A percentile compares a stretch with the other conserved stretches of the same genome.
These are phyloP conservation scores for Aureobasidium sp. DNA, from an alignment of 2,329 filamentous ascomycete species.

Conservation along the genomic window DNA sequence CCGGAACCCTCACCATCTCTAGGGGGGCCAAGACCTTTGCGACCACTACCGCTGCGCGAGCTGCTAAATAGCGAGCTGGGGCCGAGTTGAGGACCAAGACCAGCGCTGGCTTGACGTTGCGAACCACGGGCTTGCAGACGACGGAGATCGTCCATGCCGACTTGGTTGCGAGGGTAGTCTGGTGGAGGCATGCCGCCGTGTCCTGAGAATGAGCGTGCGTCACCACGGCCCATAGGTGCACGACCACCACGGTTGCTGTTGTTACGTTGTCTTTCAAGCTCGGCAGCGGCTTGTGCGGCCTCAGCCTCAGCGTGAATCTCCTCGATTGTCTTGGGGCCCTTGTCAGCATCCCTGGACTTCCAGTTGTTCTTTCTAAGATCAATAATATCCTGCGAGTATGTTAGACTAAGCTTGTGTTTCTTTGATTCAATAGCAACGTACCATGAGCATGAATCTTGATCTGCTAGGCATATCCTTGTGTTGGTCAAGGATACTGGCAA, in stretches of 20 bases:
- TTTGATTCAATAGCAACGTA: constrained; percentile 26
- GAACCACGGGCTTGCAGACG: constrained; percentile 65
- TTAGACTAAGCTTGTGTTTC: neutral
- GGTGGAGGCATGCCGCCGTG: constrained; percentile 60
- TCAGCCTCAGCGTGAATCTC: constrained; percentile 81
- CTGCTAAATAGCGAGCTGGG: constrained; percentile 68
- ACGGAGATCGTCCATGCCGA: constrained; percentile 85
- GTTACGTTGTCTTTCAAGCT: constrained; percentile 53
- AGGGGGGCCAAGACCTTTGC: constrained; percentile 66
- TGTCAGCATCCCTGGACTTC: constrained; percentile 87
- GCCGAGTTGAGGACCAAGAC: constrained; percentile 56
- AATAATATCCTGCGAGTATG: constrained; percentile 57
- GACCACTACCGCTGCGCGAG: constrained; percentile 85
- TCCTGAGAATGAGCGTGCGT: constrained; percentile 75
- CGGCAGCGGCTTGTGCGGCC: constrained; percentile 73
- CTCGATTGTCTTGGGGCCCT: constrained; percentile 93
- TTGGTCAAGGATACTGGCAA: constrained; percentile 72
- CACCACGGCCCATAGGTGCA: constrained; percentile 70
- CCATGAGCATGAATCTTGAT: constrained; percentile 91
- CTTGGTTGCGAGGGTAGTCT: constrained; percentile 67
- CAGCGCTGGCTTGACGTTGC: constrained; percentile 56
- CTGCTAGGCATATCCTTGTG: constrained; percentile 71
- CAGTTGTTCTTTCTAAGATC: constrained; percentile 74
- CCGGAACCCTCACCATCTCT: constrained; percentile 68
- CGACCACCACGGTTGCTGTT: constrained; percentile 61